These are phyloP conservation scores for Rosa lucieae DNA, from an alignment of 306 rosid species.

Conservation along the genomic window DNA sequence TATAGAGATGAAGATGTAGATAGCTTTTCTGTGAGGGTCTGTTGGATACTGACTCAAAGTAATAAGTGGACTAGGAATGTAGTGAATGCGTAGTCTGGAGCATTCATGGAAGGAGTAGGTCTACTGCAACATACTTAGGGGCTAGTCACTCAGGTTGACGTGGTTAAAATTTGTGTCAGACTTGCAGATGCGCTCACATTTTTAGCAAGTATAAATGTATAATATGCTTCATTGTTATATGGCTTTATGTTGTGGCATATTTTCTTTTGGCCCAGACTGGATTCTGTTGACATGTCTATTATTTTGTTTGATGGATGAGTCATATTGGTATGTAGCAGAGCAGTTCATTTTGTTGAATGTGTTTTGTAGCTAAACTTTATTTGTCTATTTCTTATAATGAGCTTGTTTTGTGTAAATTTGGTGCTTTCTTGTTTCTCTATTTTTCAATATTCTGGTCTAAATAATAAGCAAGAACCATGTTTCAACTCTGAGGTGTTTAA, in stretches of 20 bases:
- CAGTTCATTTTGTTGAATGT: conserved; percentile 5
- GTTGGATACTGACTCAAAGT: background rate
- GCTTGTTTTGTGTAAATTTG: too few relatives aligned
- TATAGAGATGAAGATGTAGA: background rate
- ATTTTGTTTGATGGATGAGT: background rate
- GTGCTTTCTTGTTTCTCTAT: background rate
- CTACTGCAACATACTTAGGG: background rate
- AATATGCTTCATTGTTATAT: background rate
- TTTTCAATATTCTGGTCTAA: background rate
- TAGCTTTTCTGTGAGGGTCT: background rate
- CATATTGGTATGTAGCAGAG: background rate
- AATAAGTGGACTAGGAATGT: background rate
- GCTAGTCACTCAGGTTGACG: too few relatives aligned
- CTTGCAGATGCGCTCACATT: background rate
- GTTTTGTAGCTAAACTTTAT: background rate
- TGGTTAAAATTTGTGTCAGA: background rate
- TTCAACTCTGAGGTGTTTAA: background rate
- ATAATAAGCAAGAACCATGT: background rate
- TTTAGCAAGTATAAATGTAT: background rate
- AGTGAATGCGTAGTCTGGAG: background rate
- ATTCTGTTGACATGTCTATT: background rate
- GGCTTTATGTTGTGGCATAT: background rate
- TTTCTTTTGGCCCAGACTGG: background rate
- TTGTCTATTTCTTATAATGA: background rate
- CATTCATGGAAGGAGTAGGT: background rate